phyloP scores from a whole-genome alignment of 108 stramenopile species.

The Seminavis robusta region DNA sequence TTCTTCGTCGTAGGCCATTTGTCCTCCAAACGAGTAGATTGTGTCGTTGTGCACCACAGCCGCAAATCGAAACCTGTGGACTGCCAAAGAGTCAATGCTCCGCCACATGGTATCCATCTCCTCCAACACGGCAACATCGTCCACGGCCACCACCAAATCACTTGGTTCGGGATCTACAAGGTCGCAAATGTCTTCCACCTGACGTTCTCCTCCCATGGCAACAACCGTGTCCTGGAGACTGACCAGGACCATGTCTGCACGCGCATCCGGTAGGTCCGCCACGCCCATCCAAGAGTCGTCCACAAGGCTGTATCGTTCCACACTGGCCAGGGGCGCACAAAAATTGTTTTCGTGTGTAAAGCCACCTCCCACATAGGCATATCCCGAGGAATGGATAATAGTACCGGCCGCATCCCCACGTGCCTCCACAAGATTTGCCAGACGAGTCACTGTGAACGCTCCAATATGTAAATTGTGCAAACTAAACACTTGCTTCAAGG shows the following conservation, averaged over 20 bases:
- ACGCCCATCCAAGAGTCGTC: conserved; percentile 29
- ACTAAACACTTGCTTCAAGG: conserved; percentile 11
- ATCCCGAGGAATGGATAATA: conserved; percentile 4
- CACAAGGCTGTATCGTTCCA: conserved; percentile 39
- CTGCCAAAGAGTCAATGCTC: conserved; percentile 36
- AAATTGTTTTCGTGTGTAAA: conserved; percentile 51
- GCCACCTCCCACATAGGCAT: conserved; percentile 55
- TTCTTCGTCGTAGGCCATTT: conserved; percentile 41
- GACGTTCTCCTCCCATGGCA: conserved; percentile 68
- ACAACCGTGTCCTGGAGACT: conserved; percentile 43
- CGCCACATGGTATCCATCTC: conserved; percentile 33
- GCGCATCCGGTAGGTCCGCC: conserved; percentile 28
- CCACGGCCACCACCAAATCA: conserved; percentile 32
- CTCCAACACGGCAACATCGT: conserved; percentile 55
- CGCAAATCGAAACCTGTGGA: conserved; percentile 57
- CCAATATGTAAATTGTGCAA: no score
- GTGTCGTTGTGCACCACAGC: conserved; percentile 29
- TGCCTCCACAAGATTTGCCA: conserved; percentile 16
- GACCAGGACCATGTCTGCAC: conserved; percentile 58
- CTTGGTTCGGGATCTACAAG: conserved; percentile 20
- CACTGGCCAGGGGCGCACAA: conserved; percentile 35
- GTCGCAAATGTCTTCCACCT: conserved; percentile 30
- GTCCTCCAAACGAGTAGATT: conserved; percentile 73
- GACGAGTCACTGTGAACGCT: no score
- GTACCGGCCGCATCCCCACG: conserved; percentile 55